Evolutionary conservation across 345 rosid species (phyloP).

Genomic region (Arabidopsis arenosa): DNA sequence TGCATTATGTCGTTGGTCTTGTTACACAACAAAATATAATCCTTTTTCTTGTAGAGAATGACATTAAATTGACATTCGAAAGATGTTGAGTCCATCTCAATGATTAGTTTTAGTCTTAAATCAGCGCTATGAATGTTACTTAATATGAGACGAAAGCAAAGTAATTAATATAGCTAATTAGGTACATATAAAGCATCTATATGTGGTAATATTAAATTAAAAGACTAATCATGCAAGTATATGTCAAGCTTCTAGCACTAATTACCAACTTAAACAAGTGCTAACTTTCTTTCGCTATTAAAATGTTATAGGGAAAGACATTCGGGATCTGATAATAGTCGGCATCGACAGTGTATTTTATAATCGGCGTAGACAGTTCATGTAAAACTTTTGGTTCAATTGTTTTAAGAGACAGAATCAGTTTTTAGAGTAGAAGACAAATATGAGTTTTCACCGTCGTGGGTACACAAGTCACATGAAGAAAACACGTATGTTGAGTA

Average conservation of each 20-base stretch:
- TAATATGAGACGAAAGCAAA: slow-evolving; percentile 32
- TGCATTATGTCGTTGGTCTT: slow-evolving; percentile 24
- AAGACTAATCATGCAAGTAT: background rate
- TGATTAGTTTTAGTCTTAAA: slow-evolving; percentile 31
- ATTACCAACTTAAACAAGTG: slow-evolving; percentile 10
- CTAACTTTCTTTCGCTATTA: background rate
- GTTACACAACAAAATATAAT: slow-evolving; percentile 3
- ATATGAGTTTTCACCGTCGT: slow-evolving; percentile 43
- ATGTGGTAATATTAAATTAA: slow-evolving; percentile 12
- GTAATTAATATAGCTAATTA: slow-evolving; percentile 18
- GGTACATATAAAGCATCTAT: slow-evolving; percentile 23
- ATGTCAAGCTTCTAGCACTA: background rate
- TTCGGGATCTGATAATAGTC: slow-evolving; percentile 22
- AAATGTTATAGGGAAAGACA: background rate
- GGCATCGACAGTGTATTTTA: slow-evolving; percentile 12
- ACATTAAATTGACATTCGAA: slow-evolving; percentile 18
- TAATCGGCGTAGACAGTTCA: slow-evolving; percentile 24
- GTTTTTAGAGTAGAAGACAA: slow-evolving; percentile 38
- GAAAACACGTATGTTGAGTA: slow-evolving; percentile 37
- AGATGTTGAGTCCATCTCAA: slow-evolving; percentile 34
- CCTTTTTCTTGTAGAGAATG: background rate
- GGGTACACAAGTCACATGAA: slow-evolving; percentile 43
- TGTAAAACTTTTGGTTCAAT: slow-evolving; percentile 20
- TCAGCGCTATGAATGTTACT: slow-evolving; percentile 1
- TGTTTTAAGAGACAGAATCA: slow-evolving; percentile 22